Percentiles rank a stretch among this genome's conserved stretches.
These are phyloP conservation scores for Tricholoma saponaceum DNA, from an alignment of 768 basidiomycete genomes.

Conservation along the genomic window DNA sequence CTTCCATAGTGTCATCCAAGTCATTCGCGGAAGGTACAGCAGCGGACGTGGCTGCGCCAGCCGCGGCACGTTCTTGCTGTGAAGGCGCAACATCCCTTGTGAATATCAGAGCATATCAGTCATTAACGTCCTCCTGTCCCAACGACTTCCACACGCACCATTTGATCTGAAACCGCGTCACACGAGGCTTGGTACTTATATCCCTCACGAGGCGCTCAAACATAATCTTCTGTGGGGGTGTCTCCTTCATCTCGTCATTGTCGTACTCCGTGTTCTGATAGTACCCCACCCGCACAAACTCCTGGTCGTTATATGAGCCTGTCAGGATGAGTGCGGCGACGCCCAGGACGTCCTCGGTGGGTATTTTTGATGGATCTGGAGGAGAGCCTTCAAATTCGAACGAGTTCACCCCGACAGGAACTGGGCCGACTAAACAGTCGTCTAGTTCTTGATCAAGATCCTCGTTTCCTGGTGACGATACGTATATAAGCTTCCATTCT, in stretches of 20 bases:
- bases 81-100: slow-evolving; percentile 66
- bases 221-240: slow-evolving; percentile 60
- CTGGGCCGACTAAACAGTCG: slow-evolving; percentile 95
- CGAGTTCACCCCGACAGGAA: slow-evolving; percentile 94
- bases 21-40: slow-evolving; percentile 73
- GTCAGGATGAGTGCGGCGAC: slow-evolving; percentile 97
- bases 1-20: slow-evolving; percentile 39
- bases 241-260: slow-evolving; percentile 84
- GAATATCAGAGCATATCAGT: background rate
- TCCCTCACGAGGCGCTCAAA: slow-evolving; percentile 83
- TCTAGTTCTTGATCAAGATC: slow-evolving; percentile 96
- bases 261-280: slow-evolving; percentile 99
- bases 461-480: slow-evolving; percentile 88
- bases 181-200: slow-evolving; percentile 87
- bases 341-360: slow-evolving; percentile 86
- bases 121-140: background rate
- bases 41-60: slow-evolving; percentile 67
- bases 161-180: slow-evolving; percentile 89
- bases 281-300: slow-evolving; percentile 99
- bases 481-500: slow-evolving; percentile 97
- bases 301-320: slow-evolving; percentile 93
- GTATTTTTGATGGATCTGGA: slow-evolving; percentile 82
- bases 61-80: slow-evolving; percentile 35
- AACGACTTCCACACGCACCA: slow-evolving; percentile 44
- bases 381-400: slow-evolving; percentile 93